Conservation (phyloP, 2,329 filamentous ascomycete species). For the Venturia oleaginea region DNA sequence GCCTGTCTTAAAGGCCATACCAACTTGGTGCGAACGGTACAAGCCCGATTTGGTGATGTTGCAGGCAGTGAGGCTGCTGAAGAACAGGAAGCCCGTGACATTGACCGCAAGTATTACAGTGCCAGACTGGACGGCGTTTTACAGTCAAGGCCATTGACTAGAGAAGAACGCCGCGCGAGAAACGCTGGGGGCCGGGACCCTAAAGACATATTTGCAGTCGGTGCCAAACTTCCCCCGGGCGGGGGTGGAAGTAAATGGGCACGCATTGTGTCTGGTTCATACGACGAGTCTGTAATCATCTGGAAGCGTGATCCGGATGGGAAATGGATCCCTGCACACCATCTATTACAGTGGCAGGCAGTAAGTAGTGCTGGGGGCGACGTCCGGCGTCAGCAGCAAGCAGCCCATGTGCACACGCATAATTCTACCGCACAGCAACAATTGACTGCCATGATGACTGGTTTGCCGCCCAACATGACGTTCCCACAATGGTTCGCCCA, state of each 20-base stretch:
- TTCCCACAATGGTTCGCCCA: slow-evolving; percentile 10
- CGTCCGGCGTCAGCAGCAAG: slow-evolving; percentile 14
- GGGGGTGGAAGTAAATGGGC: slow-evolving; percentile 83
- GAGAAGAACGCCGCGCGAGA: slow-evolving; percentile 28
- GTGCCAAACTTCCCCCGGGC: slow-evolving; percentile 80
- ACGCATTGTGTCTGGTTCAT: slow-evolving; percentile 93
- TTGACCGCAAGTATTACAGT: slow-evolving; percentile 65
- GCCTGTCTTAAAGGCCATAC: slow-evolving; percentile 75
- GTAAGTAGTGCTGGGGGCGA: slow-evolving; percentile 36
- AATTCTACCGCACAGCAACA: not conserved
- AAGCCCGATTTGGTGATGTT: slow-evolving; percentile 86
- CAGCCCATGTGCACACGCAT: not conserved
- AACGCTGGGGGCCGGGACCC: slow-evolving; percentile 69
- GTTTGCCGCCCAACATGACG: not conserved
- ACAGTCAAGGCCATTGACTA: slow-evolving; percentile 22
- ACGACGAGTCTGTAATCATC: slow-evolving; percentile 91
- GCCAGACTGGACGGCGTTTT: slow-evolving; percentile 40
- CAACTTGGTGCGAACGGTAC: slow-evolving; percentile 84
- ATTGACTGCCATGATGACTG: not conserved
- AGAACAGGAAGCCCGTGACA: slow-evolving; percentile 58
- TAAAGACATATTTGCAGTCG: slow-evolving; percentile 67
- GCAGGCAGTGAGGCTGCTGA: slow-evolving; percentile 72
- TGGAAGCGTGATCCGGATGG: slow-evolving; percentile 84
- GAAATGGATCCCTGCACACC: slow-evolving; percentile 71
- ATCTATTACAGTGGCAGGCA: slow-evolving; percentile 65